These are phyloP conservation scores for Bromus sterilis DNA, from an alignment of 176 grass and related monocot genomes.

Conservation along the genomic window DNA sequence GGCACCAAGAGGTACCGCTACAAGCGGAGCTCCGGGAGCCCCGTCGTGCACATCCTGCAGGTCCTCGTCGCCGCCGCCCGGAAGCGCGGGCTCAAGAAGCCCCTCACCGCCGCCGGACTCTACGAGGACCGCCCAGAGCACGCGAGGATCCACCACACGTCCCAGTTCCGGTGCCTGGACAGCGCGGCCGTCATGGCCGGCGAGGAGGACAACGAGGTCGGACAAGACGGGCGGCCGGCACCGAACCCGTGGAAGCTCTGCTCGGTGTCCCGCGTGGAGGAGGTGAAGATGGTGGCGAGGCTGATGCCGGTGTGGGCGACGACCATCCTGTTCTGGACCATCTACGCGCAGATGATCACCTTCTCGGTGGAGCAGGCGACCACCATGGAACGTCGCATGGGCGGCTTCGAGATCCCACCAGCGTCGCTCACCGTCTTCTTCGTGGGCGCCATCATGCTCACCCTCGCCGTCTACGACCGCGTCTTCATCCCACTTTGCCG, in stretches of 20 bases:
- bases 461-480: constrained; percentile 66
- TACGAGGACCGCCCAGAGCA: not conserved
- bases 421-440: constrained; percentile 82
- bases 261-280: constrained; percentile 67
- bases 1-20: constrained; percentile 70
- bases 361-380: constrained; percentile 90
- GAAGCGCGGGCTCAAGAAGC: constrained; percentile 30
- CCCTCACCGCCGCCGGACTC: not conserved
- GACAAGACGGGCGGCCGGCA: not conserved
- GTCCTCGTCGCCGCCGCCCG: constrained; percentile 49
- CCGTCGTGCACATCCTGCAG: constrained; percentile 80
- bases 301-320: constrained; percentile 18
- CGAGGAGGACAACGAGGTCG: constrained; percentile 35
- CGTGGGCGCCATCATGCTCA: constrained; percentile 66
- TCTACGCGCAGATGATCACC: constrained; percentile 85
- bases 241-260: constrained; percentile 67
- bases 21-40: constrained; percentile 58
- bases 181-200: constrained; percentile 60
- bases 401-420: constrained; percentile 62
- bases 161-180: constrained; percentile 63
- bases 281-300: constrained; percentile 37
- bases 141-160: constrained; percentile 43
- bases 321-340: constrained; percentile 89
- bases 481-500: constrained; percentile 63
- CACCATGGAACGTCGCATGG: constrained; percentile 71